Evolutionary conservation across 1,139 yeast species (phyloP), one percentile per base, ranked within the genome.

Genomic region (Geotrichum aggregatum): DNA sequence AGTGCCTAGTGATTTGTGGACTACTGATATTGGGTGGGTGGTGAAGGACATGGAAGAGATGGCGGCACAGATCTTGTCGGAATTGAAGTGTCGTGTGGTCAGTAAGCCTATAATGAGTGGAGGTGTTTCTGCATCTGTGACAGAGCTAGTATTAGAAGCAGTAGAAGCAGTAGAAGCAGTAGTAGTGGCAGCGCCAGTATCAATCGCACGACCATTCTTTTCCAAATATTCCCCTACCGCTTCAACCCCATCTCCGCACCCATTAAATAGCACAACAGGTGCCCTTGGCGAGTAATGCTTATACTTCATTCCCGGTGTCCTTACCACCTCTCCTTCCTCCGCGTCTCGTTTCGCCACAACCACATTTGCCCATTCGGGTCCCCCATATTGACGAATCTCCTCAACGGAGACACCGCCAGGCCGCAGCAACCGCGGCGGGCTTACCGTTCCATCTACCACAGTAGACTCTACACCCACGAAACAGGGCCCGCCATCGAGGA

Each of bases 271-370:
- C 0, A 86, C 74, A 5, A 92, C 97, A 55, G 78, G 80, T 0
- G 97, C 96, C 2, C 78, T 77, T 1, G 98, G 98, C 0, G 97
- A 87, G 68, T 92, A 92, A 67, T 92, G 98, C 61, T 87, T 82
- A 66, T 92, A 92, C 65, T 92, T 92, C 98, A 92, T 92, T 0
- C 98, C 98, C 0, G 98, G 98, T 0, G 98, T 92, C 60, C 86
- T 78, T 0, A 91, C 98, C 0, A 82, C 76, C 62, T 86, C 96
- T 49, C 75, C 68, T 21, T 75, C 62, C 7, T 78, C 83, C 0
- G 91, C 88, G 0, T 80, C 78, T 56, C 80, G 78, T 59, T 80
- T 82, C 1, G 87, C 94, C 3, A 85, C 71, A 1, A 78, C 68
- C 1, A 87, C 77, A 48, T 80, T 65, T 6, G 68, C 61, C 97